A percentile compares a stretch with the other conserved stretches of the same genome.
phyloP scores from a whole-genome alignment of 352 stramenopile species.

The Phytophthora citrophthora region DNA sequence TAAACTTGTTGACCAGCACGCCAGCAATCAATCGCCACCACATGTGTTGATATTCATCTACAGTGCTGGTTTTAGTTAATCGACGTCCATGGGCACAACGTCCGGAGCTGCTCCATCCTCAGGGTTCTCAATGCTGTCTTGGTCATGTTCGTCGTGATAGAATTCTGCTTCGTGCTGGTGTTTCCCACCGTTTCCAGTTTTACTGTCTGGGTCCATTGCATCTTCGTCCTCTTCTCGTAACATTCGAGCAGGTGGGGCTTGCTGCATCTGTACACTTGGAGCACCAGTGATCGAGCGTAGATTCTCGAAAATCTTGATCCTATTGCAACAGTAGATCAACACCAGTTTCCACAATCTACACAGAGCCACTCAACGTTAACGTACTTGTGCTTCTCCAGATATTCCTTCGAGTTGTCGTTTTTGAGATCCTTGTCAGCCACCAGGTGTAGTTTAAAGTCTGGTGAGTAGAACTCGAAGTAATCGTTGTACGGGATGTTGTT shows the following conservation, averaged over 20 bases:
- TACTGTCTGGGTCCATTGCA: conserved; percentile 55
- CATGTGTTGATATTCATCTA: too few relatives aligned
- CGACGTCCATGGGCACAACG: conserved; percentile 73
- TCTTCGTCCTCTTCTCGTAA: conserved; percentile 84
- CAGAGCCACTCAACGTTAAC: background rate
- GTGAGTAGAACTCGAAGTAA: conserved; percentile 85
- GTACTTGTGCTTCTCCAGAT: conserved; percentile 85
- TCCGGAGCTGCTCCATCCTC: conserved; percentile 47
- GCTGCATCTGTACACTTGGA: conserved; percentile 80
- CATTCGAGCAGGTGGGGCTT: conserved; percentile 65
- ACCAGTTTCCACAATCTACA: background rate
- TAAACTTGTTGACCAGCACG: too few relatives aligned
- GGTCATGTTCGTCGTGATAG: conserved; percentile 74
- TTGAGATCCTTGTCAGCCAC: conserved; percentile 75
- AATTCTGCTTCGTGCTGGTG: conserved; percentile 80
- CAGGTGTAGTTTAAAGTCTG: conserved; percentile 84
- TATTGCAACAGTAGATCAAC: conserved; percentile 26
- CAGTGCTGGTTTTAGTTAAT: conserved; percentile 26
- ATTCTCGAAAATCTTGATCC: conserved; percentile 86
- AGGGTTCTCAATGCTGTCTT: conserved; percentile 50
- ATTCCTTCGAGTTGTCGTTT: conserved; percentile 80
- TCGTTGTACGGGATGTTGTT: conserved; percentile 86
- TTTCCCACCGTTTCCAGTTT: conserved; percentile 69
- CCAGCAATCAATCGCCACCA: too few relatives aligned
- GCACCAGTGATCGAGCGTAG: conserved; percentile 70